Evolutionary conservation across 768 basidiomycete genomes (phyloP), one percentile per base, ranked within the genome.

Genomic region (Phylloporus sp.): DNA sequence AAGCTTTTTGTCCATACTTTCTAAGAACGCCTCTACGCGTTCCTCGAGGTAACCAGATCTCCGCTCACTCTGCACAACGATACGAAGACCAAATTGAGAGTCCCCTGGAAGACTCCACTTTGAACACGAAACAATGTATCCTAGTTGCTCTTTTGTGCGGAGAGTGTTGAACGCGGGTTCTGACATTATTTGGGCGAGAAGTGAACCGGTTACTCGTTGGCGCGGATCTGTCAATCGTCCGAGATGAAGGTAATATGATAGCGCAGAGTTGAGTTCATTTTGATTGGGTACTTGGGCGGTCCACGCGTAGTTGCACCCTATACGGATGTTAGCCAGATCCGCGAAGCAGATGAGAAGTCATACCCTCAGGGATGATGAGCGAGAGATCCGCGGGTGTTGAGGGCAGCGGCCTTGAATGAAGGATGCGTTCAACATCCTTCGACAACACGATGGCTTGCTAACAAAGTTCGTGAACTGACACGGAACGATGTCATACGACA

Each of bases 111-210:
- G 67, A 10, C 73, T 65, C 80, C 80, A 83, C 27, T 71, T 64
- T 1, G 75, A 73, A 56, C 81, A 84, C 9, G 76, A 80, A 31
- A 97, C 95, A 38, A 97, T 78, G 67, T 99, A 99, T 6, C 97
- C 97, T 1, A 99, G 78, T 68, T 99, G 97, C 64, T 98, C 92
- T 65, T 91, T 85, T 4, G 95, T 97, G 26, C 97, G 85, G 27
- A 99, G 79, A 22, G 85, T 74, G 64, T 95, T 85, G 71, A 98
- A 99, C 10, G 88, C 81, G 1, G 95, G 95, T 60, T 99, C 97
- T n/a, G 79, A 75, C 32, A 95, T 76, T 50, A 98, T 88, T 59
- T 95, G 91, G 0, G 78, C 78, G 22, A 97, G 81, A 13, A 99
- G 77, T 2, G 82, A 72, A 22, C 85, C 77, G 2, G 77, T 76